Percentiles rank a stretch among this genome's conserved stretches.
These are phyloP conservation scores for Alternaria novae-zelandiae DNA, from an alignment of 2,329 filamentous ascomycete species.

Conservation along the genomic window DNA sequence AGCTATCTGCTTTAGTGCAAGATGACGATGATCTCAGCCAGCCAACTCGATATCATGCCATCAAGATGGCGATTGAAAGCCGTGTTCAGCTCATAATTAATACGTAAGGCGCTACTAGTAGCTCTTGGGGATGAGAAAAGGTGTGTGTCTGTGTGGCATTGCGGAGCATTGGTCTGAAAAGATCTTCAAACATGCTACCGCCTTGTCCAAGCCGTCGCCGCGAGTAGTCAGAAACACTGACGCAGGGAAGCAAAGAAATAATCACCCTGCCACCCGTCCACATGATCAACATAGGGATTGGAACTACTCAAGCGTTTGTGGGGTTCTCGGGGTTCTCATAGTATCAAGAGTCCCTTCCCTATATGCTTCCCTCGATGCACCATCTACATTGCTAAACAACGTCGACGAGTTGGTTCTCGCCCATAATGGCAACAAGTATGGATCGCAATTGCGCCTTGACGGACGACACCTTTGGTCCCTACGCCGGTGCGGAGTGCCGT, in stretches of 20 bases:
- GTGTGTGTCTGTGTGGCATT: constrained; percentile 11
- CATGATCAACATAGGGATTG: constrained; percentile 17
- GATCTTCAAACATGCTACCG: constrained; percentile 12
- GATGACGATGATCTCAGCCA: constrained; percentile 14
- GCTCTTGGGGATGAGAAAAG: neutral
- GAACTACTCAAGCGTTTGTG: constrained; percentile 17
- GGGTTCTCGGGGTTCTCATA: constrained; percentile 18
- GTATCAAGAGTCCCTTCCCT: constrained; percentile 22
- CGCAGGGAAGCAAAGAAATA: constrained; percentile 20
- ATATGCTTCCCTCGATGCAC: constrained; percentile 28
- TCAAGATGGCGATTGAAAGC: constrained; percentile 15
- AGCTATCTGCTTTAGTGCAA: constrained; percentile 12
- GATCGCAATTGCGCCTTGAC: constrained; percentile 25
- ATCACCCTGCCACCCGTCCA: constrained; percentile 30
- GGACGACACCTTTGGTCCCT: constrained; percentile 44
- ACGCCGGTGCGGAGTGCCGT: constrained; percentile 37
- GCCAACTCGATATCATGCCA: constrained; percentile 9
- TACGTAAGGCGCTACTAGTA: constrained; percentile 12
- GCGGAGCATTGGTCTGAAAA: constrained; percentile 10
- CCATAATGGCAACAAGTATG: constrained; percentile 31
- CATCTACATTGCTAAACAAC: constrained; percentile 21
- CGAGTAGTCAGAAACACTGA: constrained; percentile 15
- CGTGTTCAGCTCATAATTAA: constrained; percentile 5
- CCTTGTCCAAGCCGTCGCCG: constrained; percentile 17
- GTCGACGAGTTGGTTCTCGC: constrained; percentile 21